These are phyloP conservation scores for Stemphylium vesicarium DNA, from an alignment of 2,329 filamentous ascomycete species.

Conservation along the genomic window DNA sequence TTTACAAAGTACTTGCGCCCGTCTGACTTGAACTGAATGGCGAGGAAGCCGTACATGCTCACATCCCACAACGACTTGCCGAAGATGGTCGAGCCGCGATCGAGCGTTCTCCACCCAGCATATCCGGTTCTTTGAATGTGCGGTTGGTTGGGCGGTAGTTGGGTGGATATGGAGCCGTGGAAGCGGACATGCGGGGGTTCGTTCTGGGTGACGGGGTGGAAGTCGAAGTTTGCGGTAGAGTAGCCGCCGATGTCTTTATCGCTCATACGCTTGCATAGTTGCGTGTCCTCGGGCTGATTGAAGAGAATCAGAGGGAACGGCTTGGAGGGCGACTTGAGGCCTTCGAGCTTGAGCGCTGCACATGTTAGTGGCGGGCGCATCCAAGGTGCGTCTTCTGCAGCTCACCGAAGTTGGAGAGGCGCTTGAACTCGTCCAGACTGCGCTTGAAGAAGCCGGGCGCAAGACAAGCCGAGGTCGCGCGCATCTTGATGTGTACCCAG, in stretches of 20 bases:
- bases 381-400: conserved; percentile 30
- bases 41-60: conserved; percentile 86
- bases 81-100: conserved; percentile 79
- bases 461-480: conserved; percentile 43
- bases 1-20: conserved; percentile 94
- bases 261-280: conserved; percentile 75
- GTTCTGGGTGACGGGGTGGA: conserved; percentile 55
- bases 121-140: conserved; percentile 82
- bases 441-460: conserved; percentile 62
- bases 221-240: conserved; percentile 76
- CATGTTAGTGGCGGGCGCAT: conserved; percentile 38
- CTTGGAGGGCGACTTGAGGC: conserved; percentile 67
- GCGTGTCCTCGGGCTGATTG: conserved; percentile 53
- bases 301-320: conserved; percentile 72
- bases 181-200: conserved; percentile 77
- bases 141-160: conserved; percentile 76
- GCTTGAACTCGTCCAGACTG: conserved; percentile 65
- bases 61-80: conserved; percentile 87
- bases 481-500: conserved; percentile 41
- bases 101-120: conserved; percentile 85
- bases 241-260: conserved; percentile 87
- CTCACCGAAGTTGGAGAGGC: conserved; percentile 62
- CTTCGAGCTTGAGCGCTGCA: conserved; percentile 72
- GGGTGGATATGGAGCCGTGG: conserved; percentile 85
- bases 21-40: conserved; percentile 86